Base-by-base conservation (phyloP, 495 filamentous ascomycete genomes). In the Aspergillus hancockii region DNA sequence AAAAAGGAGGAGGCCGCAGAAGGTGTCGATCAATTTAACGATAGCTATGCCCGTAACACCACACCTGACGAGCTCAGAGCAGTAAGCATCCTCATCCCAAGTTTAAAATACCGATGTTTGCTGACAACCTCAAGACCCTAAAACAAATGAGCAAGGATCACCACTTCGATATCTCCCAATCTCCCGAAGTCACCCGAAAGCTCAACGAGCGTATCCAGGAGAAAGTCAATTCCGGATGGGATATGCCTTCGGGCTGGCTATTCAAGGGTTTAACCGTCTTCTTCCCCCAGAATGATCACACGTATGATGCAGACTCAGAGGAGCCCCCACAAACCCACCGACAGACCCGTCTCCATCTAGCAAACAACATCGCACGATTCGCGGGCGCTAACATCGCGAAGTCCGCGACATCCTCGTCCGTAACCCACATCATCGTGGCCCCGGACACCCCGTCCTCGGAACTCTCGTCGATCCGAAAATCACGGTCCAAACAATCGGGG, bases 21-120 rank as follows among this genome's bases (percentile, higher is more conserved):
- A 22, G 90, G 85, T 59, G 75, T 89, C 8, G 94, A 98, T 70
- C 75, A 79, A 59, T 96, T 82, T 63, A 86, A 84, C 2, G 94
- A 98, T 71, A 93, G 92, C 66, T 98, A 92, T 69, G 81, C 87
- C 1, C 81, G 92, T 28, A 86, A 96, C 62, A 76, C 89, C 12
- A 81, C 73, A 1, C 67, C 78, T 0, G 83, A 87, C 4, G 90
- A 96, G 66, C 74, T 98, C 30, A 75, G 72, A 49, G 70, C 75
- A 13, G 73, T 91, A 46, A 38, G 63, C 57, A 21, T 21, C 30
- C 22, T 36, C 38, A 18, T 1, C n/a, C n/a, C 38, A 41, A 14
- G 28, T 41, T 43, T 13, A 38, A 45, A 40, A 41, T 41, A 16
- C 14, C 16, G 14, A n/a, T 34, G 41, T 40, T 12, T 38, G 25